Evolutionary conservation across 108 stramenopile species (phyloP).

Genomic region (Poteriospumella lacustris): DNA sequence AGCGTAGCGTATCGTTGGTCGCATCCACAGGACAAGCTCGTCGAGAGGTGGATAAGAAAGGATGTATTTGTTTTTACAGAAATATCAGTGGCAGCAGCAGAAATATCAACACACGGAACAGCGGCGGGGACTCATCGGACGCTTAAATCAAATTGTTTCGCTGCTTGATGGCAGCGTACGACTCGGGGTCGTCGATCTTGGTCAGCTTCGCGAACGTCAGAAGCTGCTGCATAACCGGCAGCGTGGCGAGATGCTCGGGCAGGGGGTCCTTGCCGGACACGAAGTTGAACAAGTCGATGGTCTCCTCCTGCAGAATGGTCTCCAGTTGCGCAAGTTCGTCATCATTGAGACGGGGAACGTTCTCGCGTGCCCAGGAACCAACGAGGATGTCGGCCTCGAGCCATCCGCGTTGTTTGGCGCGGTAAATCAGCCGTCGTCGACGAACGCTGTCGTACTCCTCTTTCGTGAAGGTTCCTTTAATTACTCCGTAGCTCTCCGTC

Average conservation of each 20-base stretch:
- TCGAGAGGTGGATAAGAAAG: too few species aligned
- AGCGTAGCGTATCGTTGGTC: too few species aligned
- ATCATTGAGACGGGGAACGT: constrained; percentile 65
- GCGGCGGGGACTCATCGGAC: not conserved
- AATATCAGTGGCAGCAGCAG: too few species aligned
- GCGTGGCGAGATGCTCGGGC: constrained; percentile 15
- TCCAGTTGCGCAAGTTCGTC: constrained; percentile 86
- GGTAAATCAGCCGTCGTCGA: constrained; percentile 83
- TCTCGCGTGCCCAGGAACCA: constrained; percentile 89
- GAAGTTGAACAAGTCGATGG: constrained; percentile 98
- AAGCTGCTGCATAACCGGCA: constrained; percentile 36
- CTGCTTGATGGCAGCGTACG: not conserved
- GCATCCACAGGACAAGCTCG: too few species aligned
- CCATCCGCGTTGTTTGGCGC: constrained; percentile 97
- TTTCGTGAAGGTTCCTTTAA: not conserved
- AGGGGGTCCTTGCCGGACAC: constrained; percentile 59
- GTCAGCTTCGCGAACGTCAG: constrained; percentile 24
- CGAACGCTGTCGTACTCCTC: constrained; percentile 34
- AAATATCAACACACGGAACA: too few species aligned
- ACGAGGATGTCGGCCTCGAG: constrained; percentile 75
- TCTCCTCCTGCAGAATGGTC: constrained; percentile 90
- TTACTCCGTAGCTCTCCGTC: too few species aligned
- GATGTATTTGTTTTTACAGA: too few species aligned
- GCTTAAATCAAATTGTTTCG: not conserved
- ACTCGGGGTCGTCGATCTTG: not conserved